Base-by-base conservation (phyloP, 2,329 filamentous ascomycete species). In the Pyrenophora tritici-repentis region DNA sequence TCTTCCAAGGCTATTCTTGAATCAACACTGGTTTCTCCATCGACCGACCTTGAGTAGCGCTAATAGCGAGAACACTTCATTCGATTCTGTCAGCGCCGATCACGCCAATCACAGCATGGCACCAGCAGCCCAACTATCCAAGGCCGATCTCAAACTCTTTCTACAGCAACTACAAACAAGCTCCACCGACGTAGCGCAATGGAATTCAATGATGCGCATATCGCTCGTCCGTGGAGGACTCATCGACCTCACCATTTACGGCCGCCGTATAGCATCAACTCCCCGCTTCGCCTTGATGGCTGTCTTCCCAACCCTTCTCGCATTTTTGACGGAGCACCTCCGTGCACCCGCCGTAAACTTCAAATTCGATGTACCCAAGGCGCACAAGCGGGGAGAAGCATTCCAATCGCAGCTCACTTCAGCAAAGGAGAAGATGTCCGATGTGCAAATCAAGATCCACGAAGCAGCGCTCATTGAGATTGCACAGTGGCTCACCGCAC, bases 291-390 rank as follows among this genome's bases (percentile, higher is more conserved):
- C 37, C 14, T 14, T 36, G 16, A 42, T 42, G 37, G 37, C 45
- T 12, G n/a, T 41, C 2, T 34, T 17, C 17, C 36, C 18, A 4
- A 47, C 2, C 2, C 29, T 32, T 2, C 29, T 41, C 4, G 18
- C 13, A 12, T 40, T 26, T 36, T 17, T 47, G 33, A 31, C 4
- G 8, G 41, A 40, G 29, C 29, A 47, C 2, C 29, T 36, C 12
- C 8, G n/a, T 16, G 37, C 37, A 40, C 36, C 44, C 18, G 44
- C 44, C 32, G 40, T 47, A 37, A 35, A 47, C 31, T 47, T 47
- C 31, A 47, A 37, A 12, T 47, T 40, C 31, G 29, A 47, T 14
- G 20, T 41, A 9, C 31, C 44, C 36, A 24, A 24, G 5, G 44
- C 31, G 22, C 17, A 24, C 5, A 10, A 16, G n/a, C 29, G 10